Evolutionary conservation across 2,329 filamentous ascomycete genomes (phyloP).

Genomic region (Colletotrichum sp.): DNA sequence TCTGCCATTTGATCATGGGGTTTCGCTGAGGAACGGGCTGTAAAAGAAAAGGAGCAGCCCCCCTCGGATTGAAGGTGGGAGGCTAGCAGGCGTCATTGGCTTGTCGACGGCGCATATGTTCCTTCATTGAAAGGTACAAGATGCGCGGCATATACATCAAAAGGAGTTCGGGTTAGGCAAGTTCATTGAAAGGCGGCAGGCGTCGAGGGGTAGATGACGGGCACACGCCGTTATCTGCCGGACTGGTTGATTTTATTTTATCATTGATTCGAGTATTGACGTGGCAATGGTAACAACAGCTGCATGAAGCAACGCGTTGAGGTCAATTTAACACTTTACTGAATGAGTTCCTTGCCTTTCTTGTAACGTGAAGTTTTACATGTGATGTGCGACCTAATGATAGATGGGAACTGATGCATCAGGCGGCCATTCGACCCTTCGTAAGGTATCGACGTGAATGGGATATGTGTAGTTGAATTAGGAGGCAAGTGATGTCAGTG

Average conservation of each 20-base stretch:
- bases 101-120: slow-evolving; percentile 5
- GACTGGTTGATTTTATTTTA: slow-evolving; percentile 24
- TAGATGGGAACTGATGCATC: fast-evolving
- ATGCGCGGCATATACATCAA: slow-evolving; percentile 49
- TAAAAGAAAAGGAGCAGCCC: not conserved
- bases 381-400: not conserved
- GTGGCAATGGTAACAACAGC: slow-evolving; percentile 22
- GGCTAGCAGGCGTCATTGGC: slow-evolving; percentile 14
- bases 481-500: not conserved
- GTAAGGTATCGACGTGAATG: not conserved
- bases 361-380: not conserved
- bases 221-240: not conserved
- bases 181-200: slow-evolving; percentile 8
- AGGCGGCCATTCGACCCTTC: not conserved
- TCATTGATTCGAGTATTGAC: not conserved
- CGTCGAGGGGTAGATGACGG: slow-evolving; percentile 10
- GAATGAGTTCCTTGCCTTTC: not conserved
- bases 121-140: slow-evolving; percentile 10
- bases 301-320: slow-evolving; percentile 17
- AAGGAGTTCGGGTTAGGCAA: slow-evolving; percentile 44
- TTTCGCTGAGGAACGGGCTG: not conserved
- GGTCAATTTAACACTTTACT: not conserved
- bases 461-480: not conserved
- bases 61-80: not conserved
- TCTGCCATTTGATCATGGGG: not conserved